A percentile compares a stretch with the other conserved stretches of the same genome.
Evolutionary conservation across 179 eudicot species (phyloP).

Genomic region (Carnegiea gigantea): DNA sequence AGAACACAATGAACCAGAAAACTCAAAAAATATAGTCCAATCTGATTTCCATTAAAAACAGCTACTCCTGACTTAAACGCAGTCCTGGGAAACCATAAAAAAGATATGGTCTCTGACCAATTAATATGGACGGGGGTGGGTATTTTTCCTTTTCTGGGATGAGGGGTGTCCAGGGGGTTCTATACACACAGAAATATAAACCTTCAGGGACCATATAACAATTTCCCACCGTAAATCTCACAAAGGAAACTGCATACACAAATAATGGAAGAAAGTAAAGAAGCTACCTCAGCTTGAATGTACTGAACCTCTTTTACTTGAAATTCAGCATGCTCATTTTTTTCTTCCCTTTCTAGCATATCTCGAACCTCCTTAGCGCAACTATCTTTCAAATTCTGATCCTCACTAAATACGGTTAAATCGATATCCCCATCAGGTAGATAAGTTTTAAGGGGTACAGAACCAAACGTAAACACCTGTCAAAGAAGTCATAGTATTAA

Average conservation of each 20-base stretch:
- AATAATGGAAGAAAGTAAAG: slow-evolving; percentile 11
- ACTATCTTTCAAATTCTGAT: slow-evolving; percentile 58
- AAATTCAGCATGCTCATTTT: slow-evolving; percentile 84
- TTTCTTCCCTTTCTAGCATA: slow-evolving; percentile 74
- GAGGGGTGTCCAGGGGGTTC: neutral
- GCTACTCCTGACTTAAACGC: neutral
- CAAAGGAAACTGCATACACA: neutral
- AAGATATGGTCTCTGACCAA: neutral
- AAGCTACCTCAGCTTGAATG: slow-evolving; percentile 92
- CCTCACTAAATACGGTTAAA: slow-evolving; percentile 69
- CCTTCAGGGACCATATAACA: neutral
- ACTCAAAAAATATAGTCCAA: neutral
- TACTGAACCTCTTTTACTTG: slow-evolving; percentile 93
- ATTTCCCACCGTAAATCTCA: neutral
- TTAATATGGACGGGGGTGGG: neutral
- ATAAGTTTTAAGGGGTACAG: slow-evolving; percentile 94
- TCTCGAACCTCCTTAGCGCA: slow-evolving; percentile 86
- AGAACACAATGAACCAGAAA: neutral
- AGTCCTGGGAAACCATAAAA: slow-evolving; percentile 10
- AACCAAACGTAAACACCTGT: slow-evolving; percentile 95
- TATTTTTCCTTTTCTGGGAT: neutral
- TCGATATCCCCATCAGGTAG: slow-evolving; percentile 99
- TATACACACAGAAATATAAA: neutral
- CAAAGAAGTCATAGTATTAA: slow-evolving; percentile 8
- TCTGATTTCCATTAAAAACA: neutral